phyloP scores from a whole-genome alignment of 2,329 filamentous ascomycete species.

The Chlorencoelia australis region DNA sequence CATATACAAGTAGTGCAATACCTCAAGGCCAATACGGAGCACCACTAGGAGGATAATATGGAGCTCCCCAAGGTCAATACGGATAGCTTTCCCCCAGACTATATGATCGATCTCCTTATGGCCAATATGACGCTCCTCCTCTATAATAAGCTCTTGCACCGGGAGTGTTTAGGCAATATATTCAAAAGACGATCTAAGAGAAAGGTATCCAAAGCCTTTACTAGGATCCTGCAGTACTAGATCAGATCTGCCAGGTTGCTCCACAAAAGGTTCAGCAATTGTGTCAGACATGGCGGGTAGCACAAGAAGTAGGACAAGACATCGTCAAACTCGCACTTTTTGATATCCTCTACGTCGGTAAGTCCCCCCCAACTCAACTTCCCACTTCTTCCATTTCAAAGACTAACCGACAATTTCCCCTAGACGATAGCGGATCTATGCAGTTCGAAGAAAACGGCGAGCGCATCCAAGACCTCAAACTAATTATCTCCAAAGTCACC shows the following conservation, averaged over 20 bases:
- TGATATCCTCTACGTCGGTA: slow-evolving; percentile 26
- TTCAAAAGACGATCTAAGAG: slow-evolving; percentile 12
- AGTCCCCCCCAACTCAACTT: too few relatives aligned
- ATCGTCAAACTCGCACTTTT: slow-evolving; percentile 28
- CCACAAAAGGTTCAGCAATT: slow-evolving; percentile 20
- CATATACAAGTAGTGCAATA: slow-evolving; percentile 1
- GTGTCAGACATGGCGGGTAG: slow-evolving; percentile 21
- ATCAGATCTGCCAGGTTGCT: slow-evolving; percentile 6
- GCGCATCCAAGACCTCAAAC: slow-evolving; percentile 54
- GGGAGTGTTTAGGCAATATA: slow-evolving; percentile 7
- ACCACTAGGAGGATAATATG: slow-evolving; percentile 8
- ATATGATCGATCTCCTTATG: too few relatives aligned
- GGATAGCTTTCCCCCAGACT: too few relatives aligned
- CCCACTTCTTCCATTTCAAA: too few relatives aligned
- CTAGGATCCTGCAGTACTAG: slow-evolving; percentile 6
- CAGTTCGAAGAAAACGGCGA: slow-evolving; percentile 57
- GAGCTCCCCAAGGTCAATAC: too few relatives aligned
- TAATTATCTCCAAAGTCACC: slow-evolving; percentile 53
- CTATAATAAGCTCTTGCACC: slow-evolving; percentile 4
- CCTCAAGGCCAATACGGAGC: slow-evolving; percentile 2
- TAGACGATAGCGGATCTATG: slow-evolving; percentile 61
- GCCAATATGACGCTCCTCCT: too few relatives aligned
- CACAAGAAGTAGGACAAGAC: slow-evolving; percentile 25
- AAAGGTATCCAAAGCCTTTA: slow-evolving; percentile 9
- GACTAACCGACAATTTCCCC: not conserved